phyloP scores from a whole-genome alignment of 495 filamentous ascomycete species.

The Hyphodiscus hymeniophilus region DNA sequence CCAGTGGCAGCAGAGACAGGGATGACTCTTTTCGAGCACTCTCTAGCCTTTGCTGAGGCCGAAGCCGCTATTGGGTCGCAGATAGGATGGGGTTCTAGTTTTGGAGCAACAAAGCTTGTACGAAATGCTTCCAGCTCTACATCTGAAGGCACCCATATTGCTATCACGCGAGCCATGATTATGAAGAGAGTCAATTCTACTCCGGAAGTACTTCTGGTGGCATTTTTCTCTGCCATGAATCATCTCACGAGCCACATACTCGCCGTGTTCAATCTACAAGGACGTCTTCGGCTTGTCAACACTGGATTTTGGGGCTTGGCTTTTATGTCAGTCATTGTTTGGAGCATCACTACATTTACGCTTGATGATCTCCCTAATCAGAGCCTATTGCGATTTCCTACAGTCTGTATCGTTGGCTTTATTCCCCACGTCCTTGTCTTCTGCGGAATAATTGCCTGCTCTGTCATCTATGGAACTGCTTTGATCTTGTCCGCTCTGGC shows the following conservation, averaged over 20 bases:
- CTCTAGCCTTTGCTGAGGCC: constrained; percentile 90
- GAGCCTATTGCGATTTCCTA: constrained; percentile 69
- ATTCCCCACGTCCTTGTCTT: constrained; percentile 86
- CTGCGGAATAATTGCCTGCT: constrained; percentile 65
- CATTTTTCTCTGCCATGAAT: constrained; percentile 79
- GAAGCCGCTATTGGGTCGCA: constrained; percentile 75
- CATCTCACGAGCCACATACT: constrained; percentile 80
- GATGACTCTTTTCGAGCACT: constrained; percentile 96
- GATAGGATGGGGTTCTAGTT: constrained; percentile 58
- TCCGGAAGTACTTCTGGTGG: constrained; percentile 80
- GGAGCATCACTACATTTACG: constrained; percentile 57
- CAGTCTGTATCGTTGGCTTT: constrained; percentile 90
- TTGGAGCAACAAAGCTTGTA: constrained; percentile 35
- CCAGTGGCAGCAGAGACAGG: constrained; percentile 74
- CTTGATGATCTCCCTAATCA: constrained; percentile 37
- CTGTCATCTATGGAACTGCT: constrained; percentile 66
- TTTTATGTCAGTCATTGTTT: constrained; percentile 74
- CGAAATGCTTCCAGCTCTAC: constrained; percentile 9
- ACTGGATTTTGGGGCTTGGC: constrained; percentile 84
- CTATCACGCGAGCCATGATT: constrained; percentile 48
- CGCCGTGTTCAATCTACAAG: constrained; percentile 70
- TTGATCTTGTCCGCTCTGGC: constrained; percentile 68
- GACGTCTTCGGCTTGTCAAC: constrained; percentile 67
- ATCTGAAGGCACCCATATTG: constrained; percentile 35
- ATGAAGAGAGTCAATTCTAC: constrained; percentile 65